A percentile compares a stretch with the other conserved stretches of the same genome.
These are phyloP conservation scores for Inga leiocalycina DNA, from an alignment of 306 rosid species.

Conservation along the genomic window DNA sequence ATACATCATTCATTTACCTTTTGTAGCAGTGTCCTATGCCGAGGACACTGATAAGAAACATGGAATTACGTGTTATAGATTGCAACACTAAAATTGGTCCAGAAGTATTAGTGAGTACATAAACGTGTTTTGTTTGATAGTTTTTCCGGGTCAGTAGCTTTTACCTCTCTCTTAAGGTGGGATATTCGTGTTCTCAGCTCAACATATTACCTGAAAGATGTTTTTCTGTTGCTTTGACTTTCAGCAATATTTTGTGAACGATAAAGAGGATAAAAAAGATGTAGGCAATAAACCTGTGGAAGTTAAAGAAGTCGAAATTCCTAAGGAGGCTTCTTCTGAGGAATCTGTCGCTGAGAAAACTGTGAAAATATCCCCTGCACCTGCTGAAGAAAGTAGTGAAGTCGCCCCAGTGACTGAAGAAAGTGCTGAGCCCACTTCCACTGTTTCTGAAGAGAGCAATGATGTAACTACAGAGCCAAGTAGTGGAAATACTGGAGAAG, in stretches of 20 bases:
- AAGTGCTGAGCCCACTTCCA: slow-evolving; percentile 32
- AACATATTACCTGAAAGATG: background rate
- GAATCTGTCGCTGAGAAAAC: slow-evolving; percentile 50
- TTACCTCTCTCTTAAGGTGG: background rate
- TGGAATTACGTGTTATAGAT: slow-evolving; percentile 6
- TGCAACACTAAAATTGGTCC: background rate
- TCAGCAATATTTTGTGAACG: slow-evolving; percentile 72
- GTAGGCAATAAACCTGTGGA: slow-evolving; percentile 48
- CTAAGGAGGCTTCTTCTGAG: slow-evolving; percentile 41
- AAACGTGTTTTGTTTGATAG: background rate
- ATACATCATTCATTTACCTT: slow-evolving; percentile 9
- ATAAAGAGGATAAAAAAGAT: slow-evolving; percentile 48
- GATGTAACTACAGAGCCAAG: slow-evolving; percentile 41
- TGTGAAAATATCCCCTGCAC: slow-evolving; percentile 15
- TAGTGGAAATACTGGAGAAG: slow-evolving; percentile 46
- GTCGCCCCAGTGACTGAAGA: slow-evolving; percentile 32
- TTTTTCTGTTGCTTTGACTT: slow-evolving; percentile 29
- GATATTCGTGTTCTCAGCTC: slow-evolving; percentile 20
- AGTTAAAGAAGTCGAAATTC: slow-evolving; percentile 55
- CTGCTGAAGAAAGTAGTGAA: slow-evolving; percentile 30
- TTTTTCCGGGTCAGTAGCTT: slow-evolving; percentile 4
- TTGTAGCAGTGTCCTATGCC: background rate
- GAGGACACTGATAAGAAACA: background rate
- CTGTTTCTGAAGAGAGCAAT: slow-evolving; percentile 27
- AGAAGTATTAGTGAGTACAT: background rate